These are phyloP conservation scores for Acanthochlamys bracteata DNA, from an alignment of 106 monocot species.

Conservation along the genomic window DNA sequence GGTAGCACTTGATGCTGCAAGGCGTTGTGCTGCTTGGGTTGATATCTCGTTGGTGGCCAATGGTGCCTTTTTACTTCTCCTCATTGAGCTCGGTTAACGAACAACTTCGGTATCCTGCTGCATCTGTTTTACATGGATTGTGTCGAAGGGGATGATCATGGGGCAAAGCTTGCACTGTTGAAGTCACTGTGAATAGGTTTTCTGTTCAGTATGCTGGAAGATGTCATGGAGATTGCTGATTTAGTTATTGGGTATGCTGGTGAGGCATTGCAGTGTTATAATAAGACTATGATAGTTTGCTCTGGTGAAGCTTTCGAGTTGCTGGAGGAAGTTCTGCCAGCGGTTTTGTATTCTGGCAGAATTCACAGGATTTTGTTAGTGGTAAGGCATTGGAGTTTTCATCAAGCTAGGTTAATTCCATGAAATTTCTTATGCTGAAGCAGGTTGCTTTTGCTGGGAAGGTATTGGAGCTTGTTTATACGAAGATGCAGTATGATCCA, in stretches of 20 bases:
- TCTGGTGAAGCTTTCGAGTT: conserved; percentile 35
- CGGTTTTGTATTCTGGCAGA: conserved; percentile 65
- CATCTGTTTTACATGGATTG: conserved; percentile 58
- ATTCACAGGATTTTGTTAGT: conserved; percentile 48
- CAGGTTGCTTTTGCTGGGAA: conserved; percentile 51
- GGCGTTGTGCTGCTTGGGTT: conserved; percentile 75
- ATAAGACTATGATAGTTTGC: conserved; percentile 16
- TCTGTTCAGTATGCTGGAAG: conserved; percentile 29
- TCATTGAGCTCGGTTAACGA: conserved; percentile 48
- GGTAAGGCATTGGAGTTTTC: conserved; percentile 56
- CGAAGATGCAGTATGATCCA: conserved; percentile 58
- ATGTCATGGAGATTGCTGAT: conserved; percentile 36
- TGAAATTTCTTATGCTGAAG: conserved; percentile 61
- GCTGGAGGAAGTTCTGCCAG: conserved; percentile 65
- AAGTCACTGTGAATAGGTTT: conserved; percentile 26
- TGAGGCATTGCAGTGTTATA: conserved; percentile 73
- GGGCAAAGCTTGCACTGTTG: conserved; percentile 54
- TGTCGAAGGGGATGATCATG: conserved; percentile 64
- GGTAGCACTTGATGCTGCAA: conserved; percentile 43
- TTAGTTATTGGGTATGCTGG: conserved; percentile 75
- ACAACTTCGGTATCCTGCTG: conserved; percentile 41
- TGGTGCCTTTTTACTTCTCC: conserved; percentile 53
- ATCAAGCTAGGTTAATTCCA: conserved; percentile 51
- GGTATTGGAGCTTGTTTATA: conserved; percentile 58
- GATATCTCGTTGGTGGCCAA: conserved; percentile 76